Evolutionary conservation across 2,329 filamentous ascomycete species (phyloP).

Genomic region (Colletotrichum echinochloae): DNA sequence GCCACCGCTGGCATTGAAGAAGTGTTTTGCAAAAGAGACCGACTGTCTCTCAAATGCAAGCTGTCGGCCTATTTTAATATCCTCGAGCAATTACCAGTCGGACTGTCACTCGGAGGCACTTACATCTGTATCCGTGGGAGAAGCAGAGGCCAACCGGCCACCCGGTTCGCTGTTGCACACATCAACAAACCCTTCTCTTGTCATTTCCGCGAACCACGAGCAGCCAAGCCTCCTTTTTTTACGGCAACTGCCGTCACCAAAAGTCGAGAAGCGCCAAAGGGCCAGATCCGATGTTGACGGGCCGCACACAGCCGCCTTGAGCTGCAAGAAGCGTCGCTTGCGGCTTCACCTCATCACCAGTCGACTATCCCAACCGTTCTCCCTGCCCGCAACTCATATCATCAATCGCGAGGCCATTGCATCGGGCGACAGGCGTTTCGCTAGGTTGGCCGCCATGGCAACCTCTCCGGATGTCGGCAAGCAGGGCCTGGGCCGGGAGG

Average conservation of each 20-base stretch:
- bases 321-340: constrained; percentile 76
- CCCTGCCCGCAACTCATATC: constrained; percentile 76
- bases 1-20: constrained; percentile 6
- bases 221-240: constrained; percentile 26
- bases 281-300: constrained; percentile 70
- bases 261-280: constrained; percentile 48
- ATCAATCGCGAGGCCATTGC: constrained; percentile 67
- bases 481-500: constrained; percentile 58
- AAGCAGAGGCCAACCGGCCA: background rate
- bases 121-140: background rate
- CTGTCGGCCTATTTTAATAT: too few relatives aligned
- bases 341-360: constrained; percentile 75
- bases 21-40: constrained; percentile 11
- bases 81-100: background rate
- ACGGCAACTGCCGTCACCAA: background rate
- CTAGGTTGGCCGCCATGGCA: constrained; percentile 57
- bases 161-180: background rate
- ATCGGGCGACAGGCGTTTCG: constrained; percentile 60
- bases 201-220: background rate
- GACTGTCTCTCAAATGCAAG: background rate
- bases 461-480: constrained; percentile 51
- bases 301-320: constrained; percentile 60
- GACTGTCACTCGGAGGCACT: background rate
- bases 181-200: background rate
- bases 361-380: constrained; percentile 76